Percentiles rank a stretch among this genome's conserved stretches.
Conservation (phyloP, 371 early-diverging fungal species). For the Circinella minor region DNA sequence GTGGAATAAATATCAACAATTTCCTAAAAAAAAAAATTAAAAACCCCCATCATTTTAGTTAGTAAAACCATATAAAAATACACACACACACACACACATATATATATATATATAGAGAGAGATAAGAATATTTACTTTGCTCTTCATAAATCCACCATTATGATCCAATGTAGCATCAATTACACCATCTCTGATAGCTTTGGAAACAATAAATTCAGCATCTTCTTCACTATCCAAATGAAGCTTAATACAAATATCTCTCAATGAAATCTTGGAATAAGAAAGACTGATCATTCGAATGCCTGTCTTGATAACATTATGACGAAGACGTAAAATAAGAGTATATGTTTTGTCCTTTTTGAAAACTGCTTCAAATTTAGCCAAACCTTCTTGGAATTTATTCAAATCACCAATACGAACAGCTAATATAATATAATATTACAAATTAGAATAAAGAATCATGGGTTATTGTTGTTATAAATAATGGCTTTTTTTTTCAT, state of each 20-base stretch:
- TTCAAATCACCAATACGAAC: conserved; percentile 94
- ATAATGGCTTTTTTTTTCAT: not conserved
- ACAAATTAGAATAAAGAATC: too few relatives aligned
- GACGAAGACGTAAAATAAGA: conserved; percentile 91
- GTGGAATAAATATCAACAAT: conserved; percentile 94
- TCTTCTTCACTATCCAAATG: conserved; percentile 97
- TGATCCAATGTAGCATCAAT: conserved; percentile 96
- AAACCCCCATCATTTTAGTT: not conserved
- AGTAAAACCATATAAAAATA: too few relatives aligned
- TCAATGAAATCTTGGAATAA: conserved; percentile 94
- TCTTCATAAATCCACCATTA: conserved; percentile 90
- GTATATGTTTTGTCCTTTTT: conserved; percentile 89
- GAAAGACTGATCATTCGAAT: conserved; percentile 94
- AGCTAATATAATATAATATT: conserved; percentile 46
- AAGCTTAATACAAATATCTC: conserved; percentile 95
- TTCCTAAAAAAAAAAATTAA: conserved; percentile 55
- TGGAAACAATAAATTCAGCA: conserved; percentile 97
- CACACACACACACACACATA: too few relatives aligned
- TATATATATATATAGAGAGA: too few relatives aligned
- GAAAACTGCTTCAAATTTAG: conserved; percentile 75
- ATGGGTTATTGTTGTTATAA: too few relatives aligned
- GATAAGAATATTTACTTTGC: conserved; percentile 64
- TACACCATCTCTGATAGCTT: conserved; percentile 98
- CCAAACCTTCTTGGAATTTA: conserved; percentile 90
- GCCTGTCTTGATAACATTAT: conserved; percentile 98